Evolutionary conservation across 345 rosid species (phyloP).

Genomic region (Eucalyptus regnans): DNA sequence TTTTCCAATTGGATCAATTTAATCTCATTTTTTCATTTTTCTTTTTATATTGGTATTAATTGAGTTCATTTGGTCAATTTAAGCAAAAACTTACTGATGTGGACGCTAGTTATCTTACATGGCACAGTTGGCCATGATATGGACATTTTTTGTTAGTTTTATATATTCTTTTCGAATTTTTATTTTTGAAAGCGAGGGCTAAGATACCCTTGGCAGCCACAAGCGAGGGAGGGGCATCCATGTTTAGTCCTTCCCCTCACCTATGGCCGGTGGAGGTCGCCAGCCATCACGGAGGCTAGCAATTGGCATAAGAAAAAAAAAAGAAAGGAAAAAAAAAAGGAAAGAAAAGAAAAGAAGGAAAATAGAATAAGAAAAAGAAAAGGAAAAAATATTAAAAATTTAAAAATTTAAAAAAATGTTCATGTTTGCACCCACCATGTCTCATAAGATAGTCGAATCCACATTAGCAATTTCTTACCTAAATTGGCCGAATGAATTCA

Average conservation of each 20-base stretch:
- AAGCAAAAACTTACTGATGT: fast-evolving
- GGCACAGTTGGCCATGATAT: fast-evolving
- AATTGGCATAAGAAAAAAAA: too few relatives aligned
- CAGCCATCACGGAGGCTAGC: fast-evolving
- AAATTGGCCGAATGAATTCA: neutral
- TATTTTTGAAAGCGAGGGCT: neutral
- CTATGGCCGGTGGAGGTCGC: fast-evolving
- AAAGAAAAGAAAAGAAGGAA: too few relatives aligned
- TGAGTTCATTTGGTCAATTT: fast-evolving
- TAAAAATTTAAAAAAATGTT: too few relatives aligned
- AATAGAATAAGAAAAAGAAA: too few relatives aligned
- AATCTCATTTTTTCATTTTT: fast-evolving
- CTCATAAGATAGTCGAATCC: neutral
- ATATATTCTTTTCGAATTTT: too few relatives aligned
- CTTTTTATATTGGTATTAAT: too few relatives aligned
- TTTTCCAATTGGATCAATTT: fast-evolving
- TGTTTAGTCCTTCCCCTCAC: neutral
- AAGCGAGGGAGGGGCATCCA: neutral
- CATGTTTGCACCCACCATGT: fast-evolving
- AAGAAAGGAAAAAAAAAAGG: too few relatives aligned
- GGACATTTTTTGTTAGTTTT: neutral
- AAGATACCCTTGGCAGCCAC: neutral
- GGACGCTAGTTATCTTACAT: neutral
- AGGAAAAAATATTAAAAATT: too few relatives aligned
- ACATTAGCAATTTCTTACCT: fast-evolving